Evolutionary conservation across 164 flowering plant genomes (phyloP).

Genomic region (Echeveria elegans): DNA sequence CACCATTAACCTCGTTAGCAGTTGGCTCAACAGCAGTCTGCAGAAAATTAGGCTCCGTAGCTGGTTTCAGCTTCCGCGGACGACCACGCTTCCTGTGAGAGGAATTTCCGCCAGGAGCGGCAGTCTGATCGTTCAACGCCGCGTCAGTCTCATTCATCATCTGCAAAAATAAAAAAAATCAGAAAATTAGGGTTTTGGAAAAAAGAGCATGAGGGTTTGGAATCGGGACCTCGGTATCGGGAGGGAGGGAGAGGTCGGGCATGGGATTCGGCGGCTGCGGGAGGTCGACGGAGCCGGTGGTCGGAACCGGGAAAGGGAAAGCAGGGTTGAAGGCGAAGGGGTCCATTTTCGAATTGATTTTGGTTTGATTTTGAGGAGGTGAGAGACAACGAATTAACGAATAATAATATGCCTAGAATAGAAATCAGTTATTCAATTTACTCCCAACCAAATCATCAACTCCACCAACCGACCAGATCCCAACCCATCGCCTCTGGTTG

Average conservation of each 20-base stretch:
- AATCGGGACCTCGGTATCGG: neutral
- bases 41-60: neutral
- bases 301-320: neutral
- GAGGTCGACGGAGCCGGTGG: neutral
- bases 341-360: too few species aligned
- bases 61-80: neutral
- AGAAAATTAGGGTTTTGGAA: neutral
- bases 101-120: neutral
- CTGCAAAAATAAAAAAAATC: neutral
- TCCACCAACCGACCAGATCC: too few species aligned
- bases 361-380: neutral
- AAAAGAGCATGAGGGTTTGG: too few species aligned
- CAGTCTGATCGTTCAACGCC: neutral
- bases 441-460: too few species aligned
- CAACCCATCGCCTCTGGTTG: too few species aligned
- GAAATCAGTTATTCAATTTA: too few species aligned
- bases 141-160: neutral
- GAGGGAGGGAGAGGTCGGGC: neutral
- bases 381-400: too few species aligned
- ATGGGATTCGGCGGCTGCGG: too few species aligned
- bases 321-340: neutral
- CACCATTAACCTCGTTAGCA: neutral
- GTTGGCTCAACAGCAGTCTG: neutral
- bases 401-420: too few species aligned
- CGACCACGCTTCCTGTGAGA: constrained; percentile 2